Percentiles rank a stretch among this genome's conserved stretches.
Evolutionary conservation across 208 protist genomes (phyloP).

Genomic region (Leishmania mexicana): DNA sequence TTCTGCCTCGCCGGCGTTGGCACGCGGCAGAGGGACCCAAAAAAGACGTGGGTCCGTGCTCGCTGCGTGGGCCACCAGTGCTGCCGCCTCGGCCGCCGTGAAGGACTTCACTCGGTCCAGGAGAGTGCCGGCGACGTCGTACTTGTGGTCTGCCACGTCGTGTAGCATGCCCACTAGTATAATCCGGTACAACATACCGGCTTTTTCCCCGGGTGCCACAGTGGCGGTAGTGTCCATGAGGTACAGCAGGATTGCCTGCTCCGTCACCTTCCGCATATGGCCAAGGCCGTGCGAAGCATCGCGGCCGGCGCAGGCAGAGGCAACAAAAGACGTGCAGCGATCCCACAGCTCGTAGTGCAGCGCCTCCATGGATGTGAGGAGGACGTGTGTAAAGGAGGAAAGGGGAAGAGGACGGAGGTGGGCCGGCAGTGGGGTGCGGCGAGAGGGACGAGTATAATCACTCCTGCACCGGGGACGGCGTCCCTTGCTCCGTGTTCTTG

Average conservation of each 20-base stretch:
- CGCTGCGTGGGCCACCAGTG: background rate
- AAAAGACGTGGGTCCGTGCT: background rate
- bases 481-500: background rate
- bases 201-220: background rate
- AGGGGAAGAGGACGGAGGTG: background rate
- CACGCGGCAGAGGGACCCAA: constrained; percentile 8
- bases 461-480: background rate
- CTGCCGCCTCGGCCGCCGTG: constrained; percentile 20
- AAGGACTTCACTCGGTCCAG: constrained; percentile 39
- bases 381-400: background rate
- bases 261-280: constrained; percentile 82
- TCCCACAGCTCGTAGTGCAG: constrained; percentile 65
- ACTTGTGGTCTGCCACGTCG: constrained; percentile 91
- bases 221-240: constrained; percentile 34
- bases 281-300: constrained; percentile 75
- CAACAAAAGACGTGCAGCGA: constrained; percentile 66
- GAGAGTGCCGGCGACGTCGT: constrained; percentile 55
- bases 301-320: constrained; percentile 52
- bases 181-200: constrained; percentile 44
- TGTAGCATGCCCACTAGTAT: constrained; percentile 88
- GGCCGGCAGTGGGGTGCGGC: background rate
- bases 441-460: background rate
- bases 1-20: background rate
- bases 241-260: constrained; percentile 67
- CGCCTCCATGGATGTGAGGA: constrained; percentile 42